A percentile compares a stretch with the other conserved stretches of the same genome.
Evolutionary conservation across 495 filamentous ascomycete genomes (phyloP).

Genomic region (Hypoxylon lienhwacheense): DNA sequence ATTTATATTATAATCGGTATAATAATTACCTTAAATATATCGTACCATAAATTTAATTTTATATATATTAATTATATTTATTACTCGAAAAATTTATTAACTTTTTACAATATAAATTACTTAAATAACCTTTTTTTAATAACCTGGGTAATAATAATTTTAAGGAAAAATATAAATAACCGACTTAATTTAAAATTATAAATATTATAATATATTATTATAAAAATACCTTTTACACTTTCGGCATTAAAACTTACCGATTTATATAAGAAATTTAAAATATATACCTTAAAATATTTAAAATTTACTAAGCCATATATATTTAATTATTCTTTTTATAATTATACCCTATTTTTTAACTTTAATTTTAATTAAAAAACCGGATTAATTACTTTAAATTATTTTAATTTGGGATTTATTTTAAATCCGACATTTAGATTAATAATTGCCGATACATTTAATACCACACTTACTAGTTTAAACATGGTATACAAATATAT

Average conservation of each 20-base stretch:
- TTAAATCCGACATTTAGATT: not conserved
- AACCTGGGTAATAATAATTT: not conserved
- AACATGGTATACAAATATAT: not conserved
- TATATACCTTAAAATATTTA: not conserved
- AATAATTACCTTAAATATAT: not conserved
- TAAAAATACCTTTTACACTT: not conserved
- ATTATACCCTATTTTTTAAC: not conserved
- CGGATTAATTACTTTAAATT: not conserved
- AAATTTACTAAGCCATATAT: not conserved
- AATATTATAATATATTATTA: not conserved
- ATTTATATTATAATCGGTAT: not conserved
- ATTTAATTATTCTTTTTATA: not conserved
- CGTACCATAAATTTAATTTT: not conserved
- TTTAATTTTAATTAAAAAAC: not conserved
- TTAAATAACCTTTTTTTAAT: not conserved
- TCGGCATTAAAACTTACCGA: not conserved
- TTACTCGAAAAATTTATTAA: not conserved
- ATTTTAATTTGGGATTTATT: not conserved
- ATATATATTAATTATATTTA: not conserved
- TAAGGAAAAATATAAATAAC: not conserved
- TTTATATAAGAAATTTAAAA: not conserved
- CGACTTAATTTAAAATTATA: not conserved
- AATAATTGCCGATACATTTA: not conserved
- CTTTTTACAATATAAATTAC: not conserved
- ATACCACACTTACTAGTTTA: not conserved